These are phyloP conservation scores for Lepidopterella palustris DNA, from an alignment of 495 filamentous ascomycete genomes.

Conservation along the genomic window DNA sequence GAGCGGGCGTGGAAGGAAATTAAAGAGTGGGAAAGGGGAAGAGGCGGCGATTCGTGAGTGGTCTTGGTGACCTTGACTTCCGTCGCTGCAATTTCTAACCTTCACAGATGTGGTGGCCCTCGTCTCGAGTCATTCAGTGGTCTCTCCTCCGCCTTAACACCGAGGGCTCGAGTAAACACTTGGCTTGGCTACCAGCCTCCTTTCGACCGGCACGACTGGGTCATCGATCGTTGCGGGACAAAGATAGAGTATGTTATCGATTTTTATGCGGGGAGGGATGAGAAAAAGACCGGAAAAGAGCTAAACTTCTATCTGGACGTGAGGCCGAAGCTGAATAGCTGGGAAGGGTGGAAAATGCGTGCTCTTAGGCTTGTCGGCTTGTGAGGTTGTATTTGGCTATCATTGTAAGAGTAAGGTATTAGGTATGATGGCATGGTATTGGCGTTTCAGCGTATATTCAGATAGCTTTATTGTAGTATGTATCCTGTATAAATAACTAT, in stretches of 20 bases:
- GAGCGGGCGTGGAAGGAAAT: slow-evolving; percentile 43
- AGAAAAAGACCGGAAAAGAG: slow-evolving; percentile 48
- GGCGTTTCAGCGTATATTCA: background rate
- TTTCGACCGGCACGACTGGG: slow-evolving; percentile 97
- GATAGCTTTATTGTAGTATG: too few species aligned
- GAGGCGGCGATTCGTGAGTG: slow-evolving; percentile 47
- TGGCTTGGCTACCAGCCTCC: slow-evolving; percentile 80
- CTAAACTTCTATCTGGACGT: slow-evolving; percentile 94
- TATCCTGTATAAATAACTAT: too few species aligned
- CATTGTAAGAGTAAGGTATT: background rate
- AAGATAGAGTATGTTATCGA: slow-evolving; percentile 93
- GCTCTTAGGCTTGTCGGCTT: slow-evolving; percentile 54
- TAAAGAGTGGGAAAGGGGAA: slow-evolving; percentile 67
- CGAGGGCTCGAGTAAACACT: slow-evolving; percentile 72
- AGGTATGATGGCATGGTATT: background rate
- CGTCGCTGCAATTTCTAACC: background rate
- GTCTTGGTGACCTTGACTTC: background rate
- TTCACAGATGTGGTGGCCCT: slow-evolving; percentile 66
- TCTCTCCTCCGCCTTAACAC: slow-evolving; percentile 55
- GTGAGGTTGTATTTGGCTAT: slow-evolving; percentile 14
- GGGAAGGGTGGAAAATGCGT: slow-evolving; percentile 86
- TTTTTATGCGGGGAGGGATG: slow-evolving; percentile 79
- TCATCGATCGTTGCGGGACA: slow-evolving; percentile 87
- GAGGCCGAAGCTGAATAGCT: slow-evolving; percentile 85
- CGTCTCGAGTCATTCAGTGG: slow-evolving; percentile 78